Percentiles rank a stretch among this genome's conserved stretches.
Conservation (phyloP, 352 stramenopile species). For the Aphanomyces astaci region DNA sequence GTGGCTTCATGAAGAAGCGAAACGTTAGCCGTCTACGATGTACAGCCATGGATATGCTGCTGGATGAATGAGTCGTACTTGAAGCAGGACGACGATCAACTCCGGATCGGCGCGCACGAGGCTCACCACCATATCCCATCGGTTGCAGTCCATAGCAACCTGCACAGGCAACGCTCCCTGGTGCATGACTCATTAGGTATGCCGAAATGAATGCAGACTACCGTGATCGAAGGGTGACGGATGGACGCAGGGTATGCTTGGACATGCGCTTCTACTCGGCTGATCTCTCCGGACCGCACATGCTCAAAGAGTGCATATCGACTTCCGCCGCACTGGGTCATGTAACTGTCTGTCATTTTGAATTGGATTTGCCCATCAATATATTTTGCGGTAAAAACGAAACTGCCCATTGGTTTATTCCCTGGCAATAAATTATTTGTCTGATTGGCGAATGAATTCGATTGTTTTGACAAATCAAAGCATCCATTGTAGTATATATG, state of each 20-base stretch:
- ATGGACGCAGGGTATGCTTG: background rate
- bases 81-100: background rate
- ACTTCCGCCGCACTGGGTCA: background rate
- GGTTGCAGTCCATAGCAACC: constrained; percentile 12
- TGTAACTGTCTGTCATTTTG: background rate
- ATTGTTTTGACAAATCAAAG: background rate
- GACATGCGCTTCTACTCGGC: background rate
- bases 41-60: background rate
- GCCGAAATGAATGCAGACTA: background rate
- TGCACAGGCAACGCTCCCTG: constrained; percentile 10
- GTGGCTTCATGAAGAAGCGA: background rate
- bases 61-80: background rate
- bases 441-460: background rate
- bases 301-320: constrained; percentile 18
- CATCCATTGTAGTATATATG: too few species aligned
- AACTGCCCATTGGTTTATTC: too few species aligned
- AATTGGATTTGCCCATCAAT: too few species aligned
- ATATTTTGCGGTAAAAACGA: too few species aligned
- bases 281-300: background rate
- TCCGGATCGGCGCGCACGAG: constrained; percentile 3
- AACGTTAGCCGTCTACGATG: background rate
- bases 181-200: background rate
- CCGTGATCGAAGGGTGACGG: constrained; percentile 6
- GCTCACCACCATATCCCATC: constrained; percentile 16
- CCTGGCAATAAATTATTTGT: background rate